phyloP scores from a whole-genome alignment of 2,329 filamentous ascomycete species.

The Claviceps sp. region DNA sequence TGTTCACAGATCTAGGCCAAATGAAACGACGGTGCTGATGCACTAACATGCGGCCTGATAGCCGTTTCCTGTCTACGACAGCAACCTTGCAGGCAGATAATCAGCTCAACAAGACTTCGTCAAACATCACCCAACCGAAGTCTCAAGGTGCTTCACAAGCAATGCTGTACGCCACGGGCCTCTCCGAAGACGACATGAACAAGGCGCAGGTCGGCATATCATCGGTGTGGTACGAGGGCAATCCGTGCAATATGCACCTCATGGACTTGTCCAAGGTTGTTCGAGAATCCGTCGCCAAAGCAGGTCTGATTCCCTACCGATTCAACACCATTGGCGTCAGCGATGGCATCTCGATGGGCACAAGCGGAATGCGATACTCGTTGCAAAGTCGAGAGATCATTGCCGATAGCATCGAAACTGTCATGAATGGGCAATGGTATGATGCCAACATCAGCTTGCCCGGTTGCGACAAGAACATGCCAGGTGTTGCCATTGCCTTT shows the following conservation, averaged over 20 bases:
- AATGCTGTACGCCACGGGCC: constrained; percentile 93
- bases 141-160: constrained; percentile 97
- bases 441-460: constrained; percentile 94
- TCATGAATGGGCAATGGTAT: constrained; percentile 98
- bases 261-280: constrained; percentile 76
- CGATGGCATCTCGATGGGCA: constrained; percentile 97
- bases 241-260: constrained; percentile 98
- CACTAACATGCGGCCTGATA: constrained; percentile 11
- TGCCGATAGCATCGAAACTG: constrained; percentile 95
- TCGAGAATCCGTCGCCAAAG: constrained; percentile 45
- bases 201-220: constrained; percentile 98
- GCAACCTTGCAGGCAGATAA: constrained; percentile 34
- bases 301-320: constrained; percentile 81
- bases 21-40: neutral
- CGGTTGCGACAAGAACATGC: constrained; percentile 99
- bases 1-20: neutral
- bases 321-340: constrained; percentile 99
- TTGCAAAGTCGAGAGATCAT: constrained; percentile 93
- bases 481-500: constrained; percentile 84
- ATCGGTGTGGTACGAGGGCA: constrained; percentile 95
- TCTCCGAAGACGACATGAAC: constrained; percentile 76
- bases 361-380: constrained; percentile 89
- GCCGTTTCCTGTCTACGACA: constrained; percentile 39
- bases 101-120: constrained; percentile 71
- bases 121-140: constrained; percentile 86